Base-by-base conservation (phyloP, 2,329 filamentous ascomycete species). In the Microcyclosporella mali region DNA sequence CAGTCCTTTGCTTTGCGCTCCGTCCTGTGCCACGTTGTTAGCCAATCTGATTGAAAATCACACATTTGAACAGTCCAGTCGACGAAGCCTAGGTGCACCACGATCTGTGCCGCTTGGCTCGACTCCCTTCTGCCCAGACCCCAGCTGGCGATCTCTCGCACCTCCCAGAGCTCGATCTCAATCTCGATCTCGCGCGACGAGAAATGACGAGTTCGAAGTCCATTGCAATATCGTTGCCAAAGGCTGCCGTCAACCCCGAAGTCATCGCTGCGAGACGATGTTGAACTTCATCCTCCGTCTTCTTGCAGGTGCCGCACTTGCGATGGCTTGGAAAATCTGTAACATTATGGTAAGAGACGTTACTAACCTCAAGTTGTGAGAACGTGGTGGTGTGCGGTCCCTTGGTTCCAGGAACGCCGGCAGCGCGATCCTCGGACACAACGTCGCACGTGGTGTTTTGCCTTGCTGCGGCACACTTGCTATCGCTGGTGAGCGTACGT, bases 11-110 rank as follows among this genome's bases (percentile, higher is more conserved):
- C 36, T 19, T n/a, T 25, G 18, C 8, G 17, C 16, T 16, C 47
- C 49, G 40, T 21, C 15, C 37, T 40, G 17, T 25, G 12, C 21
- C 17, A 9, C 4, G 25, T 39, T 30, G 45, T 53, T 34, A 53
- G 50, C 45, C 25, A 7, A 30, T 15, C 27, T 35, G 12, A 14
- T 21, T n/a, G 21, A 25, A 9, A 25, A 6, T 25, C 21, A 25
- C 21, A 9, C 21, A 25, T 25, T 25, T 9, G 6, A 9, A 9
- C 21, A 9, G 4, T 4, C 21, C 6, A 25, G 21, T 9, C 21
- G 21, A n/a, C n/a, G n/a, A n/a, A n/a, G n/a, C n/a, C n/a, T n/a
- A n/a, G 6, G 21, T 25, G 21, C 21, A 25, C 21, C 21, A 25
- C 21, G 4, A 4, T 25, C 9, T 9, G 21, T 9, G 21, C 21